Evolutionary conservation across 225 moss, liverwort and hornwort genomes (phyloP), one percentile per base, ranked within the genome.

Genomic region (Physcomitrium patens): DNA sequence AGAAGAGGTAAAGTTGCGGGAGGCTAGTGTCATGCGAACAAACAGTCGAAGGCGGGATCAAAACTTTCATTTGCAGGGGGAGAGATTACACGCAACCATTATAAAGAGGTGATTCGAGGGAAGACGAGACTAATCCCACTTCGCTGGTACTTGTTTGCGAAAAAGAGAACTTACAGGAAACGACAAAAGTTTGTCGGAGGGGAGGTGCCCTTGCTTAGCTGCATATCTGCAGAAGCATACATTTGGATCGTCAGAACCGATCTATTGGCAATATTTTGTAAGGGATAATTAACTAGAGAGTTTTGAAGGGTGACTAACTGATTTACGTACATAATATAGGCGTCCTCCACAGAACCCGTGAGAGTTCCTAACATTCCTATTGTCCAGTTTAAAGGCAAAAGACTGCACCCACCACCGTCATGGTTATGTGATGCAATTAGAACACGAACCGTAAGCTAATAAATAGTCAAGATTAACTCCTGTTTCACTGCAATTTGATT

Each of bases 321-420:
- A 43, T 17, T 24, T 49, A 66, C 86, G 85, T 60, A 90, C 94
- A 94, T 89, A n/a, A 94, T 89, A 12, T 89, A 80, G 43, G 94
- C 86, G 71, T 94, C 94, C 80, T 91, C 94, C 50, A 94, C 87
- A 8, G 91, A 85, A 18, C 83, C 88, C 5, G 94, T 90, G 60
- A 94, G 81, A 48, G 85, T 90, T 12, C 92, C 94, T 74, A 90
- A 68, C 91, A 89, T 94, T 65, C 91, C 91, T 53, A 94, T 80
- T 1, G 91, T 91, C 94, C 91, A 92, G 41, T 90, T 89, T 64
- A 91, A 74, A 20, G 94, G 90, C 66, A 94, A 18, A 61, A 92
- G 78, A 10, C 91, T 94, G 89, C 69, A 68, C 26, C 27, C 57
- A 43, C 12, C 20, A 18, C 12, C 75, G 68, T 46, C 62, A 6